Evolutionary conservation across 352 stramenopile species (phyloP), one percentile per base, ranked within the genome.

Genomic region (Thalassiosira hispida): DNA sequence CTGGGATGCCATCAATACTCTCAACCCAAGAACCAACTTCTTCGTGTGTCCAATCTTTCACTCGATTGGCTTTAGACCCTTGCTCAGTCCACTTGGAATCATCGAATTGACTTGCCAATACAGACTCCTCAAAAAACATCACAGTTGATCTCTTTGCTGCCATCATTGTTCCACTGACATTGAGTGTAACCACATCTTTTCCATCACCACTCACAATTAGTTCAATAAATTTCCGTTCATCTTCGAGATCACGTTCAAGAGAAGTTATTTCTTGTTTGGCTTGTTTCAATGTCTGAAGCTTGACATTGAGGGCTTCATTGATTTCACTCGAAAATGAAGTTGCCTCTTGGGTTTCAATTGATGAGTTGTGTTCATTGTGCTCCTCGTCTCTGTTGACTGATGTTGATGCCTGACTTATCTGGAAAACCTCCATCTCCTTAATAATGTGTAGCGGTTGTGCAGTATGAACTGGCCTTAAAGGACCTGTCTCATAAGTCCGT

Each of bases 1-100:
- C 29, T 33, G 51, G 18, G 22, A 79, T 35, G 47, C 62, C 71
- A 42, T 73, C 51, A 29, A 79, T 31, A 40, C 25, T 38, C 12
- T 55, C 51, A 0, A 66, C 6, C 71, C 61, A 79, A 51, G 51
- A 12, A 38, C 49, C 7, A 7, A 79, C 62, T 46, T 79, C 27
- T 23, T 73, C 31, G 14, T 0, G 31, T 25, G 63, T 56, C 71
- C 71, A 79, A 27, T 71, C 29, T 16, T 70, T 56, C 6, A 70
- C 47, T 5, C 35, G 18, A 11, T 42, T 49, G 18, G 22, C 11
- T n/a, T 38, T 52, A 44, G n/a, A 46, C 9, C 12, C 42, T 40
- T 62, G 33, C 14, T 60, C 38, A 22, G 47, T 51, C 46, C 14
- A 59, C n/a, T 64, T 64, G 5, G 14, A n/a, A 47, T 64, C 29